Percentiles rank a stretch among this genome's conserved stretches.
phyloP scores from a whole-genome alignment of 2,329 filamentous ascomycete genomes.

The Cladorrhinum sp. region DNA sequence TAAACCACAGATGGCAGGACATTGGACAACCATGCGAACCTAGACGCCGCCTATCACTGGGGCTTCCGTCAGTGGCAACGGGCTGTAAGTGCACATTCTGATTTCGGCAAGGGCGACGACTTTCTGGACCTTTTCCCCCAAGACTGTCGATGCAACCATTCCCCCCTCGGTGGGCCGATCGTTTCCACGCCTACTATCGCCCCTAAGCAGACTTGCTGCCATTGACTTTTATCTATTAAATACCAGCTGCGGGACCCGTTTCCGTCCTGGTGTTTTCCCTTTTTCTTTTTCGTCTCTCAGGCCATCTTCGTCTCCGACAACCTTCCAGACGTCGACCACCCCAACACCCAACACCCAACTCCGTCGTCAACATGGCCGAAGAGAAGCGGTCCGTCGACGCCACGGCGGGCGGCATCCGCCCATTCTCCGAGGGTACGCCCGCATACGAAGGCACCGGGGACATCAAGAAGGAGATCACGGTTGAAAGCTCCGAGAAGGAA shows the following conservation, averaged over 20 bases:
- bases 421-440: constrained; percentile 27
- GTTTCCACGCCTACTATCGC: not conserved
- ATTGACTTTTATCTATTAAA: constrained; percentile 2
- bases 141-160: not conserved
- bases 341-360: not conserved
- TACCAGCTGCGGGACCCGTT: constrained; percentile 2
- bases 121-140: not conserved
- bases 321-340: not conserved
- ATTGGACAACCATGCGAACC: not conserved
- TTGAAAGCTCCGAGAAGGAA: constrained; percentile 26
- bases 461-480: constrained; percentile 27
- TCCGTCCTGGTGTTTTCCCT: constrained; percentile 1
- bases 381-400: constrained; percentile 24
- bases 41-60: not conserved
- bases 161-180: not conserved
- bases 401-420: constrained; percentile 20
- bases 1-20: not conserved
- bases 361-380: constrained; percentile 20
- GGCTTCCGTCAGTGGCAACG: constrained; percentile 1
- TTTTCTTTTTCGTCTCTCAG: not conserved
- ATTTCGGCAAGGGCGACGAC: constrained; percentile 12
- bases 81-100: constrained; percentile 17
- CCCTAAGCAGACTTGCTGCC: not conserved
- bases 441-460: constrained; percentile 23
- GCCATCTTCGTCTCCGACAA: not conserved